A percentile compares a stretch with the other conserved stretches of the same genome.
phyloP scores from a whole-genome alignment of 352 stramenopile genomes.

The Phytophthora ramorum region DNA sequence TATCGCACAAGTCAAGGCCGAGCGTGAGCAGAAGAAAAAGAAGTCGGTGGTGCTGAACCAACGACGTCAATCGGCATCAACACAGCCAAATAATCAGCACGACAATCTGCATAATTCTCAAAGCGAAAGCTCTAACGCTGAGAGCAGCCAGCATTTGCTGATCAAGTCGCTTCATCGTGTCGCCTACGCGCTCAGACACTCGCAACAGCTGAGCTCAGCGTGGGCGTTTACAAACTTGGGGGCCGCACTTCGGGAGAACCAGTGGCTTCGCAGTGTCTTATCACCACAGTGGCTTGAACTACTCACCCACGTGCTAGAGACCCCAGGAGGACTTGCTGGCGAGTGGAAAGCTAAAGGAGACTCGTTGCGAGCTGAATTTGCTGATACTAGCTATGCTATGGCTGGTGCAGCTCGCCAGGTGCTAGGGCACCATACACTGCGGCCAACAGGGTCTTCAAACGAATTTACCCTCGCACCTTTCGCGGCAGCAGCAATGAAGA shows the following conservation, averaged over 20 bases:
- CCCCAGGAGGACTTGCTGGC: slow-evolving; percentile 44
- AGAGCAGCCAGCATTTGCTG: slow-evolving; percentile 3
- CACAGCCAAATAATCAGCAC: not conserved
- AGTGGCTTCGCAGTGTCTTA: slow-evolving; percentile 48
- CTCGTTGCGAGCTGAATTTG: slow-evolving; percentile 68
- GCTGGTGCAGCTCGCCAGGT: slow-evolving; percentile 3
- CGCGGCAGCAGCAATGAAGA: slow-evolving; percentile 14
- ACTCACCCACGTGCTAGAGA: slow-evolving; percentile 40
- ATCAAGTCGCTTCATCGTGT: slow-evolving; percentile 36
- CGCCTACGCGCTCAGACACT: slow-evolving; percentile 37
- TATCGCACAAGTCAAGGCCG: slow-evolving; percentile 27
- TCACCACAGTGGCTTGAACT: slow-evolving; percentile 31
- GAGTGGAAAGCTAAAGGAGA: slow-evolving; percentile 60
- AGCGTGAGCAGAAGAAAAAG: slow-evolving; percentile 26
- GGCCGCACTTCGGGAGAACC: slow-evolving; percentile 47
- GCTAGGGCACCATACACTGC: slow-evolving; percentile 4
- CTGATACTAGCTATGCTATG: slow-evolving; percentile 27
- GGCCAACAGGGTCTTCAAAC: slow-evolving; percentile 5
- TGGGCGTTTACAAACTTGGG: slow-evolving; percentile 46
- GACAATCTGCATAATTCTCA: not conserved
- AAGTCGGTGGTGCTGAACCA: slow-evolving; percentile 9
- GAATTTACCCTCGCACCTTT: slow-evolving; percentile 21
- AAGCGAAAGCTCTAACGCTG: not conserved
- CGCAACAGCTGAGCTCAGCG: slow-evolving; percentile 52
- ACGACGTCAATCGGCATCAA: slow-evolving; percentile 1